These are phyloP conservation scores for Tillandsia fasciculata DNA, from an alignment of 176 grass and related monocot species.

Conservation along the genomic window DNA sequence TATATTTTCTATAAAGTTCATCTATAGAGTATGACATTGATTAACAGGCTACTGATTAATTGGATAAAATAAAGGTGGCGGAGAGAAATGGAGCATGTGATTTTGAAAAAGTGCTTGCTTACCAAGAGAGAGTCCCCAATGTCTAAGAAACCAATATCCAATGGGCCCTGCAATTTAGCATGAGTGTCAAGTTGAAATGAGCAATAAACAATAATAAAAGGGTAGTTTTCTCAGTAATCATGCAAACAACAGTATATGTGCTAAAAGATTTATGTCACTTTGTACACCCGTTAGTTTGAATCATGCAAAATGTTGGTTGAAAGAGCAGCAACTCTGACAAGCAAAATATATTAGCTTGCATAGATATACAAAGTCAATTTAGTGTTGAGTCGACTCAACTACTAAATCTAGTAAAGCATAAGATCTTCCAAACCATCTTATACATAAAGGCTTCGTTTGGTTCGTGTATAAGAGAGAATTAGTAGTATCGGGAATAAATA, in stretches of 20 bases:
- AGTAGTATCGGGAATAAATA: too few species aligned
- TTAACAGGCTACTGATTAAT: not conserved
- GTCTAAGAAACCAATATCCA: slow-evolving; percentile 69
- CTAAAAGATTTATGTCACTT: not conserved
- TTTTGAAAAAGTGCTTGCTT: slow-evolving; percentile 25
- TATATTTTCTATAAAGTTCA: too few species aligned
- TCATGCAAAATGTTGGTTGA: not conserved
- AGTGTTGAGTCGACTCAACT: not conserved
- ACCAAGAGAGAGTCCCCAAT: slow-evolving; percentile 91
- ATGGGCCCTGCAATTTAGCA: slow-evolving; percentile 52
- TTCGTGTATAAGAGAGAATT: too few species aligned
- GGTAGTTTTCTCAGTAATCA: not conserved
- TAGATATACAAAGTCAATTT: not conserved
- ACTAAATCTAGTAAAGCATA: too few species aligned
- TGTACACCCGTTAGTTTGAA: not conserved
- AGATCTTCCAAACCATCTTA: too few species aligned
- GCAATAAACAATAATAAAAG: not conserved
- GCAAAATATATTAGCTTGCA: too few species aligned
- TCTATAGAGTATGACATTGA: too few species aligned
- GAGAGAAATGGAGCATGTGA: slow-evolving; percentile 10
- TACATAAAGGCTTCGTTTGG: too few species aligned
- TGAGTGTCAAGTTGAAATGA: slow-evolving; percentile 13
- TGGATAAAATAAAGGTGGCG: not conserved
- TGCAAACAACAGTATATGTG: not conserved
- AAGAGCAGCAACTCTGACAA: not conserved